Evolutionary conservation across 108 stramenopile genomes (phyloP).

Genomic region (Nannochloropsis gaditana): DNA sequence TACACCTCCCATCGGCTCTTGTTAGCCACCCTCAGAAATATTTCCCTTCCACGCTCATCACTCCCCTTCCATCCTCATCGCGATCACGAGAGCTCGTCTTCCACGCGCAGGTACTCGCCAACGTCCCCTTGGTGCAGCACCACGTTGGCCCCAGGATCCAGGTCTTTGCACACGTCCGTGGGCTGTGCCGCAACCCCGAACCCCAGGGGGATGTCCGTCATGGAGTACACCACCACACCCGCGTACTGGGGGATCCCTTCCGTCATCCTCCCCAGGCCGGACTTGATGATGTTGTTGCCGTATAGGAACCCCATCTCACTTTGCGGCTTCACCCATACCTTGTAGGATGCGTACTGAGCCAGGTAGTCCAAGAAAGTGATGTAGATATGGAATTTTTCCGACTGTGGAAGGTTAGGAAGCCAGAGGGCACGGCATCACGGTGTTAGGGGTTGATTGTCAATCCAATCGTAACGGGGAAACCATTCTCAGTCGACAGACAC

Average conservation of each 20-base stretch:
- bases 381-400: slow-evolving; percentile 2
- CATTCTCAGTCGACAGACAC: background rate
- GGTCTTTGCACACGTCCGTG: slow-evolving; percentile 77
- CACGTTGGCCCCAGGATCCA: slow-evolving; percentile 91
- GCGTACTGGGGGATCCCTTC: slow-evolving; percentile 93
- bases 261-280: slow-evolving; percentile 88
- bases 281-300: slow-evolving; percentile 93
- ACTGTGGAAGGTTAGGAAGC: slow-evolving; percentile 63
- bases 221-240: slow-evolving; percentile 92
- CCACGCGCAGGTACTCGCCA: slow-evolving; percentile 89
- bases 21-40: background rate
- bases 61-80: background rate
- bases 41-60: background rate
- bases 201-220: slow-evolving; percentile 84
- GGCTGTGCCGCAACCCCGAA: slow-evolving; percentile 96
- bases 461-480: background rate
- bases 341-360: slow-evolving; percentile 56
- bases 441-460: background rate
- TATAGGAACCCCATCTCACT: slow-evolving; percentile 98
- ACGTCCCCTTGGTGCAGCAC: slow-evolving; percentile 97
- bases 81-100: slow-evolving; percentile 84
- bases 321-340: slow-evolving; percentile 97
- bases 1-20: background rate
- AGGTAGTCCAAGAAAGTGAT: slow-evolving; percentile 29
- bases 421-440: slow-evolving; percentile 76